These are phyloP conservation scores for Fusarium xyrophilum DNA, from an alignment of 2,329 filamentous ascomycete species.

Conservation along the genomic window DNA sequence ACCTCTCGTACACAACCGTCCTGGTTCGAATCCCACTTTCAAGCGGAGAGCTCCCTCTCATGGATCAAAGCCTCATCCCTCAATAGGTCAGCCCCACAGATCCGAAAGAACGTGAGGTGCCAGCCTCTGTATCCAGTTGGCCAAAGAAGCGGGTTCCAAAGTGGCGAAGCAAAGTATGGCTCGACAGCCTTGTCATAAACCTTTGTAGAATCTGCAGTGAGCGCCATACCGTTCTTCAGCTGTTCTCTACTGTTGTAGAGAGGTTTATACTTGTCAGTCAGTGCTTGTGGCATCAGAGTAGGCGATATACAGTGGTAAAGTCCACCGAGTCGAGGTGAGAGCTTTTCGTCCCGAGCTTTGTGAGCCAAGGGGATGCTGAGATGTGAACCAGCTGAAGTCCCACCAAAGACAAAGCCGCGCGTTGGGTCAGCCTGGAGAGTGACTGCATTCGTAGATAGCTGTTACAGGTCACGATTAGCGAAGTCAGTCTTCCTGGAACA, in stretches of 20 bases:
- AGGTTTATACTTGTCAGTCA: background rate
- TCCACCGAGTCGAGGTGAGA: background rate
- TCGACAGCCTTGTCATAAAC: background rate
- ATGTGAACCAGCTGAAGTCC: background rate
- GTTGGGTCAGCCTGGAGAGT: background rate
- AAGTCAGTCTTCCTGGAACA: accelerated
- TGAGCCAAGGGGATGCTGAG: background rate
- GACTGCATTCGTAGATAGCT: background rate
- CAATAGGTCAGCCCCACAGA: background rate
- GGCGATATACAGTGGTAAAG: background rate
- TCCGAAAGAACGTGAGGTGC: background rate
- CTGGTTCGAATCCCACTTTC: accelerated
- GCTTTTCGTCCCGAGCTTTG: background rate
- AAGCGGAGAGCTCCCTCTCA: background rate
- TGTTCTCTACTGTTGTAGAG: background rate
- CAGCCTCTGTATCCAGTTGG: background rate
- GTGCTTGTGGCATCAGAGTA: background rate
- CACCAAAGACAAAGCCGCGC: background rate
- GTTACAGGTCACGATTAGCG: accelerated
- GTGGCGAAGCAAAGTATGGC: background rate
- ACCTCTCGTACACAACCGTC: background rate
- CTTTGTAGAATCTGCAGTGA: background rate
- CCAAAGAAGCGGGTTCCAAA: background rate
- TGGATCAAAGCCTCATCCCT: background rate
- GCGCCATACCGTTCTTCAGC: background rate